Evolutionary conservation across 169 alveolate species (phyloP), one percentile per base, ranked within the genome.

Genomic region (Eimeria zaria): DNA sequence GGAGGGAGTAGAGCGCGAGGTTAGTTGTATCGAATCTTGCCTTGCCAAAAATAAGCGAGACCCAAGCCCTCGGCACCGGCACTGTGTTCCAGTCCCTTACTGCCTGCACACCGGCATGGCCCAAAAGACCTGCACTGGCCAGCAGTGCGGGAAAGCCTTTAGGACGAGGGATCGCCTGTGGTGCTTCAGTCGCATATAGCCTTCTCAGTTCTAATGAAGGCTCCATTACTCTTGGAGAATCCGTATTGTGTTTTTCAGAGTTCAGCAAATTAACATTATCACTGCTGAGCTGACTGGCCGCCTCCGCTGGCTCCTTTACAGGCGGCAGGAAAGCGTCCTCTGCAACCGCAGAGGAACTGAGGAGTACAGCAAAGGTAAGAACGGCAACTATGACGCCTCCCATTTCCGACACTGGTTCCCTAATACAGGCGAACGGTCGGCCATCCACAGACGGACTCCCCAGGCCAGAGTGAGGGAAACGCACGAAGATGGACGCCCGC

Each of bases 191-290:
- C n/a, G n/a, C 44, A 20, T 27, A 20, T 22, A 87, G 83, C 22
- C 94, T 62, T 30, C 94, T 60, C 81, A 87, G 69, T 41, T 87
- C 94, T 44, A 87, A 41, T 20, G 94, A 87, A 87, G 80, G 39
- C 24, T 41, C n/a, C 44, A 58, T 0, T 22, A 41, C 12, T 11
- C 64, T 78, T 46, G 55, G 0, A 24, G 41, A 2, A 0, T 27
- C 39, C 4, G 0, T 3, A 9, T 80, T 53, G 2, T 1, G 53
- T 2, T 1, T 33, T 16, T 8, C 33, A 41, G 67, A 58, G n/a
- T 6, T 16, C 67, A 62, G 36, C 78, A 1, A 16, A 33, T 24
- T 46, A 16, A 12, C 48, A 16, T 30, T 11, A 22, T n/a, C 27
- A 67, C 24, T 30, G 78, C 78, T 30, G 1, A 11, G 48, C 27